Percentiles rank a stretch among this genome's conserved stretches.
Conservation (phyloP, 139 green algal genomes). For the Coelastrella sp. region DNA sequence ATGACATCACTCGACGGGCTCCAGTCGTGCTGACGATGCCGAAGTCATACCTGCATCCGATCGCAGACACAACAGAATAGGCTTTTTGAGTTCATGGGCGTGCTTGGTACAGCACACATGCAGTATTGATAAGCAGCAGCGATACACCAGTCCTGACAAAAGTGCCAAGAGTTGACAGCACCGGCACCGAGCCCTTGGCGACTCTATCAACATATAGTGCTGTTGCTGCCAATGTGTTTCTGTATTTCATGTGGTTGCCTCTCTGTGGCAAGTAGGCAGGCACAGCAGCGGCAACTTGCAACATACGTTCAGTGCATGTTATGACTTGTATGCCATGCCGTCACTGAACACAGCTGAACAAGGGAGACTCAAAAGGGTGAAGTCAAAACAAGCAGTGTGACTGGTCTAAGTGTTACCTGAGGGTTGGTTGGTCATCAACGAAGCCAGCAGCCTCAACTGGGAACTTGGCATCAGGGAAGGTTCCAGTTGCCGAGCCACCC, state of each 20-base stretch:
- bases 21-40: not conserved
- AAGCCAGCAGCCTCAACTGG: slow-evolving; percentile 18
- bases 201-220: not conserved
- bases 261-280: too few relatives aligned
- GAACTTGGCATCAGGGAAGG: slow-evolving; percentile 11
- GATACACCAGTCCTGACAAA: too few relatives aligned
- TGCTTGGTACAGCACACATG: not conserved
- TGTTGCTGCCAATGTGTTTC: not conserved
- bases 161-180: too few relatives aligned
- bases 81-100: not conserved
- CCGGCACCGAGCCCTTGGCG: too few relatives aligned
- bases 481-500: not conserved
- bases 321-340: too few relatives aligned
- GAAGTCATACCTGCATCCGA: slow-evolving; percentile 13
- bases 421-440: slow-evolving; percentile 15
- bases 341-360: too few relatives aligned
- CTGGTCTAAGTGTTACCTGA: not conserved
- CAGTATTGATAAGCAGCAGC: too few relatives aligned
- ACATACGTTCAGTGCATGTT: too few relatives aligned
- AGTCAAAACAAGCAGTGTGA: not conserved
- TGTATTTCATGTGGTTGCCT: not conserved
- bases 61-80: not conserved
- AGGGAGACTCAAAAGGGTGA: not conserved
- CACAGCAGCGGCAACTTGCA: too few relatives aligned
- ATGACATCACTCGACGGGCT: not conserved